phyloP scores from a whole-genome alignment of 2,329 filamentous ascomycete genomes.

The Phoma sp. region DNA sequence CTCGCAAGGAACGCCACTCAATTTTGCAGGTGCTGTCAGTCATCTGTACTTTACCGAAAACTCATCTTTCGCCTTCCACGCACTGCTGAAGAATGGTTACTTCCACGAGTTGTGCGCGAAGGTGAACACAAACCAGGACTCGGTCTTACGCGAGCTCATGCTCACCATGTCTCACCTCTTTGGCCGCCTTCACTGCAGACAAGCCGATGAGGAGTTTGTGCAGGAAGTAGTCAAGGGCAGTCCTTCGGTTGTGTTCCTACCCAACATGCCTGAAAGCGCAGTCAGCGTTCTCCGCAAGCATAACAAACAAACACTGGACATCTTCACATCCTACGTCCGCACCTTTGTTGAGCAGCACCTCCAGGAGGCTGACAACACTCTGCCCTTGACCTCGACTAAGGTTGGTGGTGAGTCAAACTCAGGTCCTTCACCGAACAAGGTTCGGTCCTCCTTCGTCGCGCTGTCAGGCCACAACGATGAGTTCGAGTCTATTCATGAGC shows the following conservation, averaged over 20 bases:
- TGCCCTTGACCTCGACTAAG: constrained; percentile 66
- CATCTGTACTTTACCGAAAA: constrained; percentile 81
- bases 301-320: constrained; percentile 69
- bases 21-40: constrained; percentile 73
- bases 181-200: constrained; percentile 61
- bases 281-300: constrained; percentile 64
- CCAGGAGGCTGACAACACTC: constrained; percentile 56
- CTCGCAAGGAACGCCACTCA: constrained; percentile 66
- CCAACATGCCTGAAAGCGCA: constrained; percentile 65
- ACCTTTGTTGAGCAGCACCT: constrained; percentile 73
- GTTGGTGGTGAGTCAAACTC: constrained; percentile 48
- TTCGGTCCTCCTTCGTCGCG: constrained; percentile 73
- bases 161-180: constrained; percentile 76
- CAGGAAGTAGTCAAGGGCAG: constrained; percentile 61
- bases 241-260: constrained; percentile 70
- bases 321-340: constrained; percentile 72
- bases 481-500: constrained; percentile 69
- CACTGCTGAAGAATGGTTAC: constrained; percentile 73
- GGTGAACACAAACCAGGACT: constrained; percentile 58
- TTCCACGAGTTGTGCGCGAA: constrained; percentile 69
- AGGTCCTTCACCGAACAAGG: constrained; percentile 44
- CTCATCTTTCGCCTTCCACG: constrained; percentile 77
- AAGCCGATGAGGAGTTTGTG: constrained; percentile 56
- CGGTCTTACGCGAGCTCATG: constrained; percentile 66
- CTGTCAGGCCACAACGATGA: constrained; percentile 71